Percentiles rank a stretch among this genome's conserved stretches.
Conservation (phyloP, 495 filamentous ascomycete species). For the Podospora tetraspora region DNA sequence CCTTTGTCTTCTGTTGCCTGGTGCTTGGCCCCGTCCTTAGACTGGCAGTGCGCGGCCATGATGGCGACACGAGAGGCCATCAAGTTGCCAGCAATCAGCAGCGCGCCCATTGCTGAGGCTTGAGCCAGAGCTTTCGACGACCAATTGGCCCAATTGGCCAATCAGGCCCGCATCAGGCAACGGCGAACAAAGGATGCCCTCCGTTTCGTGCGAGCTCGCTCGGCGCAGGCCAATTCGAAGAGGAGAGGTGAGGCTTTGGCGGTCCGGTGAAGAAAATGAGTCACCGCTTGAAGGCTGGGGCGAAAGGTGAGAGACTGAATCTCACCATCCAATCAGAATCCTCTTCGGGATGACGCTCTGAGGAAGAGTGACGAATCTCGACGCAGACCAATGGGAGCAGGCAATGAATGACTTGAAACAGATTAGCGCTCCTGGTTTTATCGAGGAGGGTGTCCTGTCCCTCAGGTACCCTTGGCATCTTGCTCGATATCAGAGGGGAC, state of each 20-base stretch:
- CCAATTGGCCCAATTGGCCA: constrained; percentile 27
- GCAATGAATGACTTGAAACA: neutral
- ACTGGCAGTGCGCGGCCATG: constrained; percentile 1
- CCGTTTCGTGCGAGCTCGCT: constrained; percentile 17
- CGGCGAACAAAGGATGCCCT: constrained; percentile 15
- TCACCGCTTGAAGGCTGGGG: constrained; percentile 1
- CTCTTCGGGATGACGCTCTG: neutral
- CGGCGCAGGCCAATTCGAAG: constrained; percentile 9
- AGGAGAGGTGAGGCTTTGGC: neutral
- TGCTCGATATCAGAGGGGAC: neutral
- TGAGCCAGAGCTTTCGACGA: neutral
- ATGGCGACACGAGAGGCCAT: constrained; percentile 17
- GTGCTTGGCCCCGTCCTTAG: neutral
- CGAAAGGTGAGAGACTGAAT: neutral
- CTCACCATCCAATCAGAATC: neutral
- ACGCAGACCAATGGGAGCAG: neutral
- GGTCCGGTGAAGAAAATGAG: constrained; percentile 10
- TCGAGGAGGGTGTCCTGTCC: constrained; percentile 14
- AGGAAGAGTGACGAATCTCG: neutral
- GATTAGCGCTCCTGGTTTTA: constrained; percentile 8
- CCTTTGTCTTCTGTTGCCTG: neutral
- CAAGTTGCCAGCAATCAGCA: constrained; percentile 15
- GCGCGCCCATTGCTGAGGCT: constrained; percentile 9
- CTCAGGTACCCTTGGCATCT: constrained; percentile 18
- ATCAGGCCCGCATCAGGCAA: constrained; percentile 14